phyloP scores from a whole-genome alignment of 768 basidiomycete genomes.

The Kwoniella europaea region DNA sequence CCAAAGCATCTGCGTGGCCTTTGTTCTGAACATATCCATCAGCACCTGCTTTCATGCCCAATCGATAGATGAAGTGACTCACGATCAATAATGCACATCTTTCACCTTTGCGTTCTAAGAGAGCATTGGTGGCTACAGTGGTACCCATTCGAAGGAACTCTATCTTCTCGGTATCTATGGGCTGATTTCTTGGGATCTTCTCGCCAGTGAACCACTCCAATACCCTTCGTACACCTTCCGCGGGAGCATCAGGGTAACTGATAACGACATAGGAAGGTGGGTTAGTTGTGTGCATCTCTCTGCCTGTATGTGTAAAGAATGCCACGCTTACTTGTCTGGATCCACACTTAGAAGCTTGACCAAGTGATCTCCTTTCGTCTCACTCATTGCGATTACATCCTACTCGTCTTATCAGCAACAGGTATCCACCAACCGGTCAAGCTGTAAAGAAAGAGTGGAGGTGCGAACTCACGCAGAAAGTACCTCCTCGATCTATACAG shows the following conservation, averaged over 20 bases:
- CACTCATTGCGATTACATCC: conserved; percentile 39
- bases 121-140: conserved; percentile 47
- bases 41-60: background rate
- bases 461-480: conserved; percentile 88
- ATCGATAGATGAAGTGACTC: background rate
- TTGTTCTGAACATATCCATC: conserved; percentile 28
- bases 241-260: conserved; percentile 80
- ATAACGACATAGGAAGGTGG: conserved; percentile 61
- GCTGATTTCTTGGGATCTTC: conserved; percentile 68
- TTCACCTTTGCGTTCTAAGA: conserved; percentile 46
- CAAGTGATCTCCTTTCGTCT: conserved; percentile 56
- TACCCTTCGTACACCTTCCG: conserved; percentile 85
- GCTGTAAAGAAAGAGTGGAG: conserved; percentile 40
- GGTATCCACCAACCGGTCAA: no score
- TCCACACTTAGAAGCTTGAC: conserved; percentile 37
- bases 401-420: conserved; percentile 62
- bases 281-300: conserved; percentile 66
- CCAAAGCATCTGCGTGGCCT: conserved; percentile 39
- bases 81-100: conserved; percentile 42
- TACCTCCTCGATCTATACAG: conserved; percentile 66
- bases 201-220: conserved; percentile 75
- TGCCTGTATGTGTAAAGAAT: conserved; percentile 48
- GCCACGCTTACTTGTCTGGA: conserved; percentile 33
- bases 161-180: conserved; percentile 61
- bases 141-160: conserved; percentile 51